These are phyloP conservation scores for Botrytis fabae DNA, from an alignment of 2,329 filamentous ascomycete genomes.

Conservation along the genomic window DNA sequence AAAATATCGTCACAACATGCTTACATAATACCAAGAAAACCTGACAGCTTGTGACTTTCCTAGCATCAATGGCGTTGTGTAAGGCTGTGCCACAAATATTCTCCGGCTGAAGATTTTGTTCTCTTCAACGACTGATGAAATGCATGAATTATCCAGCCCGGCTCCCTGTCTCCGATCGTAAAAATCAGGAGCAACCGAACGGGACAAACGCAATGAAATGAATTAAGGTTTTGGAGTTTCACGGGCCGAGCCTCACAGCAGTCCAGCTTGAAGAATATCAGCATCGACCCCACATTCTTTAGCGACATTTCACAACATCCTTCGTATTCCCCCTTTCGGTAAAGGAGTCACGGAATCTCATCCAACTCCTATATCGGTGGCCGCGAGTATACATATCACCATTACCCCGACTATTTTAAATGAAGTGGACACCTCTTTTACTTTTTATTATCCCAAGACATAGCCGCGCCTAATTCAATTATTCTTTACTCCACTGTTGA, in stretches of 20 bases:
- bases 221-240: not conserved
- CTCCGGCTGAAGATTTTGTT: not conserved
- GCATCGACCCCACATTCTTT: not conserved
- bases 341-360: conserved; percentile 19
- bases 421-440: conserved; percentile 3
- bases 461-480: not conserved
- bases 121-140: not conserved
- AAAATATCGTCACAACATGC: not conserved
- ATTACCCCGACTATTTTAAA: conserved; percentile 16
- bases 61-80: not conserved
- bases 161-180: conserved; percentile 3
- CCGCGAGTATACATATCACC: conserved; percentile 10
- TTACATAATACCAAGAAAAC: not conserved
- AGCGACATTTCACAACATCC: not conserved
- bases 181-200: not conserved
- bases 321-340: conserved; percentile 17
- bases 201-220: not conserved
- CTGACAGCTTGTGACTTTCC: not conserved
- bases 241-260: conserved; percentile 10
- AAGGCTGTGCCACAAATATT: not conserved
- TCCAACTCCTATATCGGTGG: conserved; percentile 12
- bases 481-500: not conserved
- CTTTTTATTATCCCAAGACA: conserved; percentile 8
- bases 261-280: conserved; percentile 4
- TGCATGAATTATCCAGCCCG: not conserved